Conservation (phyloP, 2,329 filamentous ascomycete genomes). For the Sporothrix luriei region DNA sequence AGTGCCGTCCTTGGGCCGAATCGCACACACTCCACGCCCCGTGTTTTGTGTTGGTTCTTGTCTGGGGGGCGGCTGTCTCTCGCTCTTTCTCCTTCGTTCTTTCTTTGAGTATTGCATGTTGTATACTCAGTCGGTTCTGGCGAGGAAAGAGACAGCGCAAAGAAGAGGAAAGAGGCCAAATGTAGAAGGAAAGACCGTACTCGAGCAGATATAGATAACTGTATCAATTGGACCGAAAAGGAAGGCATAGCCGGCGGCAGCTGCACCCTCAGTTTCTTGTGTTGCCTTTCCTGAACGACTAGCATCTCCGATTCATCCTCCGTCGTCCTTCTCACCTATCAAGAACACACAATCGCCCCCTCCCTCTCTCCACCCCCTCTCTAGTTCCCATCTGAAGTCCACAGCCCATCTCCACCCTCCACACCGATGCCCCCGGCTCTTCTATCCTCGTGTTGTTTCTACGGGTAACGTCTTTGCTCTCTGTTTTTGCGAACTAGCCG, state of each 20-base stretch:
- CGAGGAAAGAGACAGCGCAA: neutral
- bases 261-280: neutral
- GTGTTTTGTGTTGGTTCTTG: slow-evolving; percentile 16
- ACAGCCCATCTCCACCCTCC: slow-evolving; percentile 26
- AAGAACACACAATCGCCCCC: neutral
- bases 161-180: neutral
- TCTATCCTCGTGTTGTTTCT: neutral
- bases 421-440: slow-evolving; percentile 28
- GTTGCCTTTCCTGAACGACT: neutral
- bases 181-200: neutral
- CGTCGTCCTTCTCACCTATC: slow-evolving; percentile 17
- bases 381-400: neutral
- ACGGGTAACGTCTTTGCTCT: slow-evolving; percentile 1
- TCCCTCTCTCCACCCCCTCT: neutral
- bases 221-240: neutral
- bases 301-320: slow-evolving; percentile 16
- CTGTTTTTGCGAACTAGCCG: slow-evolving; percentile 3
- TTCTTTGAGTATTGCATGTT: neutral
- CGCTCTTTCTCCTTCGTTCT: neutral
- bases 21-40: slow-evolving; percentile 24
- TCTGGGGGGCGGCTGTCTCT: slow-evolving; percentile 4
- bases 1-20: neutral
- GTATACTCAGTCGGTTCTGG: neutral
- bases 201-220: neutral
- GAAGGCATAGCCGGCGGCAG: slow-evolving; percentile 14